phyloP scores from a whole-genome alignment of 768 basidiomycete species.

The Antrodiella citrinella region DNA sequence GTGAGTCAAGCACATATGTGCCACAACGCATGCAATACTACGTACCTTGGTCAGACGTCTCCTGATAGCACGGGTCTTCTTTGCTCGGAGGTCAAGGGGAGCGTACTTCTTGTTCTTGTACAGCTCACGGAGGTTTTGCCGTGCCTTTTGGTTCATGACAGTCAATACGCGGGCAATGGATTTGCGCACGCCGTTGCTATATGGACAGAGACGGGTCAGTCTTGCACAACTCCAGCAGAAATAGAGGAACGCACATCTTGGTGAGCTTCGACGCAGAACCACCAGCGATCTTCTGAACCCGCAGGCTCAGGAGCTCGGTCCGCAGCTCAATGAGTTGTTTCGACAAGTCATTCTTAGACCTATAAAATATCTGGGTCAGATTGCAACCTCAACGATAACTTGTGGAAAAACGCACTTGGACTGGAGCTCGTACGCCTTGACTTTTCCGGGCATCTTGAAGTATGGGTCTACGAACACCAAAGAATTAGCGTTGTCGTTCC shows the following conservation, averaged over 20 bases:
- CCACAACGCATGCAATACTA: constrained; percentile 4
- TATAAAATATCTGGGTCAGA: constrained; percentile 21
- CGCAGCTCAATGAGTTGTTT: constrained; percentile 94
- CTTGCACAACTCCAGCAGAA: background rate
- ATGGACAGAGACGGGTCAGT: background rate
- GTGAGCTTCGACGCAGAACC: constrained; percentile 93
- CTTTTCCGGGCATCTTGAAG: constrained; percentile 72
- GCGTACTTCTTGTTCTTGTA: constrained; percentile 97
- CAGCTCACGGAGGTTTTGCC: constrained; percentile 93
- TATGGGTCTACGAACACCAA: constrained; percentile 13
- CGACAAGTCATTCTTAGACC: constrained; percentile 94
- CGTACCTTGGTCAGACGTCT: constrained; percentile 85
- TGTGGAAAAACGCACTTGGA: constrained; percentile 61
- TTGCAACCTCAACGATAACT: background rate
- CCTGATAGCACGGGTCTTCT: constrained; percentile 98
- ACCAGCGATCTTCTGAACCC: constrained; percentile 97
- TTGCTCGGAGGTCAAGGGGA: constrained; percentile 93
- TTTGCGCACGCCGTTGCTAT: constrained; percentile 91
- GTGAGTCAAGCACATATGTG: background rate
- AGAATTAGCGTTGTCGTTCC: constrained; percentile 7
- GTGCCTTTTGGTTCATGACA: constrained; percentile 96
- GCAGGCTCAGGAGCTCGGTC: constrained; percentile 86
- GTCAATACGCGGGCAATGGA: constrained; percentile 97
- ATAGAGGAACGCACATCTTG: constrained; percentile 70
- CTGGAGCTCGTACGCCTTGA: constrained; percentile 94